phyloP scores from a whole-genome alignment of 2,329 filamentous ascomycete species.

The Penicillium sp. region DNA sequence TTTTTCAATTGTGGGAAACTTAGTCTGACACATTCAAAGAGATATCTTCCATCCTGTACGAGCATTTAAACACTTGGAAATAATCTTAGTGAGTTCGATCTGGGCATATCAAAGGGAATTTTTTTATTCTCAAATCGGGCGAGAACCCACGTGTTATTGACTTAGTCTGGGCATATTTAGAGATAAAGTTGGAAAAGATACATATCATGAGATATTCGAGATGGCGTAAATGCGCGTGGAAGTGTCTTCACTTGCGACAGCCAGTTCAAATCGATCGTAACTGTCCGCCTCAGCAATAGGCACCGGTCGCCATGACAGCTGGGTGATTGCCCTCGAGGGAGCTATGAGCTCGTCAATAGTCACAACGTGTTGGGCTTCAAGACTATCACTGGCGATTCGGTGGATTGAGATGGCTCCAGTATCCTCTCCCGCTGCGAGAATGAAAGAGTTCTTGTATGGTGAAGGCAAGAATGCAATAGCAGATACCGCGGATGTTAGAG shows the following conservation, averaged over 20 bases:
- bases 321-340: conserved; percentile 61
- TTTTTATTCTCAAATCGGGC: too few species aligned
- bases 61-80: too few species aligned
- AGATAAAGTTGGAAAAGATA: too few species aligned
- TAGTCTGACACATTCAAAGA: too few species aligned
- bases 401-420: conserved; percentile 44
- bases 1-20: too few species aligned
- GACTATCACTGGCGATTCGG: conserved; percentile 30
- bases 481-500: conserved; percentile 59
- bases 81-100: too few species aligned
- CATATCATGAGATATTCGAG: conserved; percentile 25
- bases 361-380: conserved; percentile 28
- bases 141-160: too few species aligned
- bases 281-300: conserved; percentile 8
- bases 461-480: conserved; percentile 60
- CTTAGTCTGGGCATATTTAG: too few species aligned
- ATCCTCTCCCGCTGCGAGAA: conserved; percentile 47
- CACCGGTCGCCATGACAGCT: conserved; percentile 63
- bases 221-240: conserved; percentile 41
- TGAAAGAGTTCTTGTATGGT: conserved; percentile 25
- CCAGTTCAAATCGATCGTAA: conserved; percentile 31
- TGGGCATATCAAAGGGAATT: too few species aligned
- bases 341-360: conserved; percentile 41
- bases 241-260: conserved; percentile 45
- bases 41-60: too few species aligned